Base-by-base conservation (phyloP, 2,329 filamentous ascomycete genomes). In the Epichloe gansuensis region DNA sequence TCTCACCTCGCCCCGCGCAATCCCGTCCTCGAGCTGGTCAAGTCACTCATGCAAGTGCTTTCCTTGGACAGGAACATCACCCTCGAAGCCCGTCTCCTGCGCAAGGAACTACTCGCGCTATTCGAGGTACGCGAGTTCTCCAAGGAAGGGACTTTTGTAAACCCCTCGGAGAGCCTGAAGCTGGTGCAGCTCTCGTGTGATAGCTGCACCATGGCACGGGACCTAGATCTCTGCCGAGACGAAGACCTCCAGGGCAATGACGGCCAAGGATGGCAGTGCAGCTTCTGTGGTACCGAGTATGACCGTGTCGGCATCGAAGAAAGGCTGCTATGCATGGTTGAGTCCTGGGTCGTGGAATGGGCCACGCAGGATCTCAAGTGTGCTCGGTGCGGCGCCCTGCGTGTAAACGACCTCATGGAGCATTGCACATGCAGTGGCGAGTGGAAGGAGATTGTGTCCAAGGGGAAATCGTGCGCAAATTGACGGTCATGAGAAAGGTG, bases 101-200 rank as follows among this genome's bases (percentile, higher is more conserved):
- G 94, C 51, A 94, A 94, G 61, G 91, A 97, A 55, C 75, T 98
- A 0, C 80, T 98, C 0, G 79, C 84, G 9, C 77, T 97, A 50
- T 96, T 98, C 67, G 93, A 98, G 53, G 83, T 98, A 51, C 86
- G 90, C 60, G 93, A 98, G 68, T 98, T 98, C 72, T 87, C 85
- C 66, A 78, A 84, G 51, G 88, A 91, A 52, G 91, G 86, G n/a
- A 78, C 83, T 3, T 98, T 97, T 67, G 75, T 80, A 55, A 97
- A 97, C 65, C 91, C 93, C 0, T 87, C 82, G 50, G 82, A 86
- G 52, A 83, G 77, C 45, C 77, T 97, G 4, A 80, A 79, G 58
- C 72, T 98, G 4, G 66, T 77, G 4, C 86, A 91, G 63, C 72
- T 96, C 35, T 87, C 88, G 56, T 98, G 93, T 68, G 83, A 91